Conservation (phyloP, 163 green algal genomes). For the Scenedesmus sp. region DNA sequence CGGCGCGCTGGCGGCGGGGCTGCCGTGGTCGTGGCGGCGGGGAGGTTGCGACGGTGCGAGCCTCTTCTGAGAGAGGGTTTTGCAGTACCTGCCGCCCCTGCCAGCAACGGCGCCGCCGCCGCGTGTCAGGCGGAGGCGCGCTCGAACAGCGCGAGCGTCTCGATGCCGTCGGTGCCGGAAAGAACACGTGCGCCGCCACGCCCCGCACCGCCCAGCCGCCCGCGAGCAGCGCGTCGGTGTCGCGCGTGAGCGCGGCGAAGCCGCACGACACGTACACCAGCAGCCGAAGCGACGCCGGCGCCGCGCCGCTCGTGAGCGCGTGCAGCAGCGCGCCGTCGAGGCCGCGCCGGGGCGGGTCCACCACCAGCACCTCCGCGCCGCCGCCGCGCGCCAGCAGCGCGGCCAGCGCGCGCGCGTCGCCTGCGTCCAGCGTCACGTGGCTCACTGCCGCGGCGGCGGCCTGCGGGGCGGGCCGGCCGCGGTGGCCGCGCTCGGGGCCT, state of each 20-base stretch:
- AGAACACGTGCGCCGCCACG: constrained; percentile 71
- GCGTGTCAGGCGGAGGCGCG: no score
- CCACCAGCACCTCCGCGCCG: constrained; percentile 2
- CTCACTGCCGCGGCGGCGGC: constrained; percentile 2
- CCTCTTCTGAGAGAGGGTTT: background rate
- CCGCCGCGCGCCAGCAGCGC: background rate
- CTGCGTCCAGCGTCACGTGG: background rate
- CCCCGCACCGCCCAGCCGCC: constrained; percentile 61
- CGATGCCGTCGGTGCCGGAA: constrained; percentile 75
- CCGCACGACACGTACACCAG: constrained; percentile 79
- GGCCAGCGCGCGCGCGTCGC: background rate
- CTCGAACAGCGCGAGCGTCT: constrained; percentile 73
- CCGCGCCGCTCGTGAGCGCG: constrained; percentile 45
- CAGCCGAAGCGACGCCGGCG: constrained; percentile 8
- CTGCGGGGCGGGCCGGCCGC: background rate
- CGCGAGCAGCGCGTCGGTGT: constrained; percentile 60
- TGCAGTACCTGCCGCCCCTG: background rate
- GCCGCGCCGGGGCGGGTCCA: constrained; percentile 60
- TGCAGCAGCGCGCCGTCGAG: constrained; percentile 69
- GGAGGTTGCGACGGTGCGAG: no score
- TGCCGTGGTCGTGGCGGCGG: no score
- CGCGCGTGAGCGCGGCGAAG: constrained; percentile 63
- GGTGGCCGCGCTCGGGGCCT: no score
- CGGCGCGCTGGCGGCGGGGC: no score
- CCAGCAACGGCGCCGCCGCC: no score